phyloP scores from a whole-genome alignment of 164 flowering plant genomes.

The Dillenia turbinata region DNA sequence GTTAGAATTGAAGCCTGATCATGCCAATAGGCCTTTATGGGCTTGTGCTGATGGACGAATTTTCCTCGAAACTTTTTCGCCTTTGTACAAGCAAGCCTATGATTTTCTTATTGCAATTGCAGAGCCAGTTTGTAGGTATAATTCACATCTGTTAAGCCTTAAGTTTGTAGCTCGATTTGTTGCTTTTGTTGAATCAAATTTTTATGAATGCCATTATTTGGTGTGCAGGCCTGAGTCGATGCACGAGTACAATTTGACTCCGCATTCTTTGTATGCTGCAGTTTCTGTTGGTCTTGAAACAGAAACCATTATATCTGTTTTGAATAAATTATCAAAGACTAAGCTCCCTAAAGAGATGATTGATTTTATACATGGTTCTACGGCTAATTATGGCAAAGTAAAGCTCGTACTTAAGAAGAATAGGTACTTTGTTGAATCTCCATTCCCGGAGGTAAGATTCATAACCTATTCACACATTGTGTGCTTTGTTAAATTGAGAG shows the following conservation, averaged over 20 bases:
- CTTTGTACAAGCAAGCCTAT: slow-evolving; percentile 89
- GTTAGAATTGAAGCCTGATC: slow-evolving; percentile 85
- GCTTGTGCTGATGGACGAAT: slow-evolving; percentile 95
- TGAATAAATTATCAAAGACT: slow-evolving; percentile 67
- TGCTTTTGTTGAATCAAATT: neutral
- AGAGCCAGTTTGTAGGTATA: slow-evolving; percentile 95
- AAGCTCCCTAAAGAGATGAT: slow-evolving; percentile 72
- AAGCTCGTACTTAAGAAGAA: slow-evolving; percentile 98
- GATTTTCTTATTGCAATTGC: slow-evolving; percentile 98
- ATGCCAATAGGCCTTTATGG: slow-evolving; percentile 86
- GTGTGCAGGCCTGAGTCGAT: slow-evolving; percentile 75
- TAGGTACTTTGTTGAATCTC: slow-evolving; percentile 85
- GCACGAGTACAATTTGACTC: slow-evolving; percentile 90
- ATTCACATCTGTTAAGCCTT: no score
- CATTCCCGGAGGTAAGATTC: slow-evolving; percentile 79
- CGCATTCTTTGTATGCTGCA: slow-evolving; percentile 88
- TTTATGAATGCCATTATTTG: neutral
- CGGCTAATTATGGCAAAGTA: slow-evolving; percentile 97
- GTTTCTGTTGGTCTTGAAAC: slow-evolving; percentile 98
- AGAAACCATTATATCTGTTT: slow-evolving; percentile 64
- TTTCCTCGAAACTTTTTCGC: slow-evolving; percentile 87
- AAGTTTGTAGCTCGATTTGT: neutral
- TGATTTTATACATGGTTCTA: slow-evolving; percentile 78
- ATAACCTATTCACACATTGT: no score
- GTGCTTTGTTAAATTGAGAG: neutral